These are phyloP conservation scores for Xylaria acuta DNA, from an alignment of 495 filamentous ascomycete genomes.

Conservation along the genomic window DNA sequence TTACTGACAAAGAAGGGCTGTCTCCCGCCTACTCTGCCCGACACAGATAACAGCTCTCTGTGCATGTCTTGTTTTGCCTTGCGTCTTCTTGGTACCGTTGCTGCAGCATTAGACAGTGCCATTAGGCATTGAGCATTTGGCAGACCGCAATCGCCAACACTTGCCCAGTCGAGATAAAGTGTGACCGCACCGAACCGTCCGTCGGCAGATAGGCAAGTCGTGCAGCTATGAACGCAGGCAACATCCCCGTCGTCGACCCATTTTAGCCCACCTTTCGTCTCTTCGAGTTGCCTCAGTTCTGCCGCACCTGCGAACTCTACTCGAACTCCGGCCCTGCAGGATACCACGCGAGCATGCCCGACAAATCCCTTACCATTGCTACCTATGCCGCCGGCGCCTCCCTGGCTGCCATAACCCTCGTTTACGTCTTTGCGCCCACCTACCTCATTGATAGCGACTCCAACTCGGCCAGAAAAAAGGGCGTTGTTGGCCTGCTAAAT, in stretches of 20 bases:
- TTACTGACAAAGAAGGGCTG: neutral
- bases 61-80: neutral
- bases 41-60: neutral
- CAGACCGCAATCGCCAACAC: neutral
- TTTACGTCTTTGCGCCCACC: slow-evolving; percentile 96
- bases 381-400: slow-evolving; percentile 96
- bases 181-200: neutral
- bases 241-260: neutral
- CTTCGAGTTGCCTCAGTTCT: neutral
- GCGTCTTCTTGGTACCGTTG: neutral
- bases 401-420: slow-evolving; percentile 90
- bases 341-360: slow-evolving; percentile 69
- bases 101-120: neutral
- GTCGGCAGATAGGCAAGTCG: neutral
- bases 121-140: neutral
- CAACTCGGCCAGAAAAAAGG: slow-evolving; percentile 75
- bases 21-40: neutral
- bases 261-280: slow-evolving; percentile 1
- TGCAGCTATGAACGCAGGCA: slow-evolving; percentile 15
- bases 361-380: slow-evolving; percentile 83
- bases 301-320: neutral
- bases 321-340: neutral
- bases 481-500: slow-evolving; percentile 87
- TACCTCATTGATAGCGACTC: slow-evolving; percentile 88
- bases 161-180: neutral